Percentiles rank a stretch among this genome's conserved stretches.
These are phyloP conservation scores for Zygoascus hellenicus DNA, from an alignment of 1,139 yeast species.

Conservation along the genomic window DNA sequence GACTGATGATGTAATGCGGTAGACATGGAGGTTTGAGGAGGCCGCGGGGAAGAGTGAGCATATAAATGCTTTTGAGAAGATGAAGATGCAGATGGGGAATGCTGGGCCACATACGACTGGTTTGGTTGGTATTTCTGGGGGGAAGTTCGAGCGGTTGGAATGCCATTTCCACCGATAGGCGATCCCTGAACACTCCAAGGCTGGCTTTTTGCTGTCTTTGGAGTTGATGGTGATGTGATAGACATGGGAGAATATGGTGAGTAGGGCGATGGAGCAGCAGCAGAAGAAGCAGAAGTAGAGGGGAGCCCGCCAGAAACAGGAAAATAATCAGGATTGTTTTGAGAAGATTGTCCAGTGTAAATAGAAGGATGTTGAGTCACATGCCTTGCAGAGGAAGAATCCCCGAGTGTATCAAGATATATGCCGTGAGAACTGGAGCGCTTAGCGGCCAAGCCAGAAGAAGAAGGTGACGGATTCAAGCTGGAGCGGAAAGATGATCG, in stretches of 20 bases:
- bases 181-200: conserved; percentile 6
- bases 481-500: not conserved
- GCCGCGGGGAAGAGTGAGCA: conserved; percentile 12
- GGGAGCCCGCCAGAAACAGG: not conserved
- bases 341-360: not conserved
- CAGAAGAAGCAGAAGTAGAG: not conserved
- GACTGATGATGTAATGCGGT: conserved; percentile 8
- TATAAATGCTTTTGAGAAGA: conserved; percentile 8
- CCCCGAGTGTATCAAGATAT: not conserved
- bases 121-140: not conserved
- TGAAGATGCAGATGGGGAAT: conserved; percentile 6
- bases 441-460: not conserved
- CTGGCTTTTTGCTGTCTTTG: not conserved
- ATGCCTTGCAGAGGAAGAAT: not conserved
- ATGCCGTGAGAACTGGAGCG: conserved; percentile 4
- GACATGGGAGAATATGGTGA: conserved; percentile 11
- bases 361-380: not conserved
- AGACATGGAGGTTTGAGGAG: conserved; percentile 8
- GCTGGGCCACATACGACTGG: not conserved
- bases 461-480: not conserved
- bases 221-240: conserved; percentile 7
- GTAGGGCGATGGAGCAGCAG: conserved; percentile 6
- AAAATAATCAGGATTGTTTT: not conserved
- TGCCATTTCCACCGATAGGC: not conserved
- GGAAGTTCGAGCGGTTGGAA: conserved; percentile 1